These are phyloP conservation scores for Cutaneotrichosporon cutaneum DNA, from an alignment of 1,284 basidiomycete genomes.

Conservation along the genomic window DNA sequence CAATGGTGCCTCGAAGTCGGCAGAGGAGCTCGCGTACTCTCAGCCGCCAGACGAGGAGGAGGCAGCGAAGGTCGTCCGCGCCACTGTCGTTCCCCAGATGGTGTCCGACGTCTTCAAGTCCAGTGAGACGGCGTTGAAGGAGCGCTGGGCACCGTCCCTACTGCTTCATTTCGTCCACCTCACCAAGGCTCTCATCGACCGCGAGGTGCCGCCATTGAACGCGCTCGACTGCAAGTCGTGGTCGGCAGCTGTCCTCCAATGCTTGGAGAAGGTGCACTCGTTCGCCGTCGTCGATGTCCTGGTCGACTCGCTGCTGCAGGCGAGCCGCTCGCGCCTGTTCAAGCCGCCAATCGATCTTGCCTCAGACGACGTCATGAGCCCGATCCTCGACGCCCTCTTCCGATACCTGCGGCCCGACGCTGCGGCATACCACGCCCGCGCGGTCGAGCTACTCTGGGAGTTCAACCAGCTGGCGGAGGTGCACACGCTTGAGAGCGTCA, in stretches of 20 bases:
- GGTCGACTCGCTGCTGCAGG: conserved; percentile 61
- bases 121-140: conserved; percentile 11
- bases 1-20: background rate
- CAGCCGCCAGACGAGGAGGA: conserved; percentile 7
- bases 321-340: conserved; percentile 38
- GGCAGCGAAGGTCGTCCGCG: conserved; percentile 14
- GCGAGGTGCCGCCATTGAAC: conserved; percentile 30
- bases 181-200: conserved; percentile 28
- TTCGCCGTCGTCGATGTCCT: conserved; percentile 67
- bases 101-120: conserved; percentile 29
- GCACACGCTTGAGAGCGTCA: conserved; percentile 62
- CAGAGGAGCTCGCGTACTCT: conserved; percentile 11
- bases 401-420: conserved; percentile 68
- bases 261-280: conserved; percentile 59
- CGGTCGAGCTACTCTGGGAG: conserved; percentile 81
- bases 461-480: conserved; percentile 43
- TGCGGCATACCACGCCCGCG: conserved; percentile 74
- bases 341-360: conserved; percentile 30
- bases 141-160: conserved; percentile 5
- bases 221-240: conserved; percentile 37
- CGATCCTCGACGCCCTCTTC: conserved; percentile 58
- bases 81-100: conserved; percentile 25
- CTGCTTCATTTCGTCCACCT: conserved; percentile 26
- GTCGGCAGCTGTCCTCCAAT: conserved; percentile 37
- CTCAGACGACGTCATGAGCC: conserved; percentile 28